Evolutionary conservation across 192 early-diverging fungal genomes (phyloP).

Genomic region (Coemansia sp.): DNA sequence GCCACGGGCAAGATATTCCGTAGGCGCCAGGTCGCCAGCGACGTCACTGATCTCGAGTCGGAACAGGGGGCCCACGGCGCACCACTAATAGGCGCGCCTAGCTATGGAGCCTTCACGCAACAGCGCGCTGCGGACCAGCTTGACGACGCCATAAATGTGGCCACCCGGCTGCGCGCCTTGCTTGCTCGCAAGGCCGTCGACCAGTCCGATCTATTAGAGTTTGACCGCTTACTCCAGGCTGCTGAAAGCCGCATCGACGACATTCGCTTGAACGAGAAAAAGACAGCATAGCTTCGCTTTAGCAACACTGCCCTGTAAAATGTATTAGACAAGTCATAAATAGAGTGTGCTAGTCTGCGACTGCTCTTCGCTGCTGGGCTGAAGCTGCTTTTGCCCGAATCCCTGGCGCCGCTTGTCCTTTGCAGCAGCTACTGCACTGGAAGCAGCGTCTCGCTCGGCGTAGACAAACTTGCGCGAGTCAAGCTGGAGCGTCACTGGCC

Average conservation of each 20-base stretch:
- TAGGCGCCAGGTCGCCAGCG: background rate
- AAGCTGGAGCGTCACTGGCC: conserved; percentile 63
- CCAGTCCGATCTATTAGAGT: conserved; percentile 32
- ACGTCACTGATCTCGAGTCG: conserved; percentile 8
- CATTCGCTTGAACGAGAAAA: conserved; percentile 20
- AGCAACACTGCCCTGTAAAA: background rate
- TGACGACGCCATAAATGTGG: conserved; percentile 27
- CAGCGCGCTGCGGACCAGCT: conserved; percentile 22
- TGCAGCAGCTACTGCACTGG: conserved; percentile 14
- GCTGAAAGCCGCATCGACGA: conserved; percentile 30
- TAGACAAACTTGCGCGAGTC: conserved; percentile 59
- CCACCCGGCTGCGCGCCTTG: conserved; percentile 24
- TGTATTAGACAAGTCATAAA: background rate
- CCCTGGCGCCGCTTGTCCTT: conserved; percentile 34
- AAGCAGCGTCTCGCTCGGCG: background rate
- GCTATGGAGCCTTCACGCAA: conserved; percentile 1
- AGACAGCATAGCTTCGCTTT: background rate
- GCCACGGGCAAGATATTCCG: conserved; percentile 16
- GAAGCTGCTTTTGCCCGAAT: background rate
- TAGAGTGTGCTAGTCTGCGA: background rate
- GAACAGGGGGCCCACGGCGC: conserved; percentile 2
- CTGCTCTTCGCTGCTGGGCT: background rate
- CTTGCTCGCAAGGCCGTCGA: conserved; percentile 29
- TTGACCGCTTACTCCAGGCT: conserved; percentile 36
- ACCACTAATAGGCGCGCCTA: background rate